Conservation (phyloP, 225 moss, liverwort and hornwort genomes). For the Neckera pumila region DNA sequence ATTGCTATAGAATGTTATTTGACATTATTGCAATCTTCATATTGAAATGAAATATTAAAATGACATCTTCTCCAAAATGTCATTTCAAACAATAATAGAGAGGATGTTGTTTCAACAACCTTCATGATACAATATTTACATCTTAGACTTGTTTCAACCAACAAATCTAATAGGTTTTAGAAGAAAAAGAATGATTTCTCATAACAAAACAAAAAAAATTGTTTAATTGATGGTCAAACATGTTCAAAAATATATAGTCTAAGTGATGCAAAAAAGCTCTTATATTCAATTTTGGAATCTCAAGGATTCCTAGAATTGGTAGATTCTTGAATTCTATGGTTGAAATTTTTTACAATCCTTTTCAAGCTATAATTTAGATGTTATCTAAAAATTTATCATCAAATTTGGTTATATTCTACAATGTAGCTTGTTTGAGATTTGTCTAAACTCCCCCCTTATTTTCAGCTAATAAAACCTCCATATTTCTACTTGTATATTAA, state of each 20-base stretch:
- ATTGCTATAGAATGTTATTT: neutral
- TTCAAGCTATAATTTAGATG: accelerated
- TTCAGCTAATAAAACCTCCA: too few species aligned
- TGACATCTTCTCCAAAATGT: neutral
- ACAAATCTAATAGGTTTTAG: too few species aligned
- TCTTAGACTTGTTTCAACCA: neutral
- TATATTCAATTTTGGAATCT: neutral
- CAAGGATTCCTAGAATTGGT: neutral
- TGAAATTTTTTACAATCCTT: too few species aligned
- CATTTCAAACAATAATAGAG: neutral
- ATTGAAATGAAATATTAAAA: neutral
- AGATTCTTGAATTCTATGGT: neutral
- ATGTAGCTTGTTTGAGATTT: neutral
- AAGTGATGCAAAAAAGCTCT: too few species aligned
- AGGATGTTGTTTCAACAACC: neutral
- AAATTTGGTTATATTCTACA: neutral
- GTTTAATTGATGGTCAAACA: neutral
- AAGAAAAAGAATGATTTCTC: neutral
- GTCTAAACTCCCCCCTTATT: too few species aligned
- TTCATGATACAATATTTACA: neutral
- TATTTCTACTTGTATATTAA: neutral
- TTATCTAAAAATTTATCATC: neutral
- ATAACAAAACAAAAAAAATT: neutral
- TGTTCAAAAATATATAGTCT: too few species aligned
- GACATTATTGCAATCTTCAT: neutral